A percentile compares a stretch with the other conserved stretches of the same genome.
Evolutionary conservation across 208 protist species (phyloP).

Genomic region (Porcisia deanei): DNA sequence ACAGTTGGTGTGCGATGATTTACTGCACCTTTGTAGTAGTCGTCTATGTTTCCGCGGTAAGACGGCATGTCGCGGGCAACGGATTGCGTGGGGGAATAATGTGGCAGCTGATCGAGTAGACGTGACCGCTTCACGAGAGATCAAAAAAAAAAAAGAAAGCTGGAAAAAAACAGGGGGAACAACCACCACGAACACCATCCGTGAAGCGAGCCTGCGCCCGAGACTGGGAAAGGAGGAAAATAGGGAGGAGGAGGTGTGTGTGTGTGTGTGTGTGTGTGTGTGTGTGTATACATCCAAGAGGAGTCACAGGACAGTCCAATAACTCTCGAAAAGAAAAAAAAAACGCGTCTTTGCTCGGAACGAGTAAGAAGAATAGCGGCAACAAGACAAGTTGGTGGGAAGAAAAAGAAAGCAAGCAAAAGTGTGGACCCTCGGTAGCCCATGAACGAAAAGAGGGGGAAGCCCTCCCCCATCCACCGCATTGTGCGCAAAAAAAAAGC

Average conservation of each 20-base stretch:
- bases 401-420: background rate
- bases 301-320: background rate
- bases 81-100: background rate
- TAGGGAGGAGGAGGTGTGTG: background rate
- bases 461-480: too few relatives aligned
- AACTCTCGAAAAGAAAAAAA: background rate
- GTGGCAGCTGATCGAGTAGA: background rate
- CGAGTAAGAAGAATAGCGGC: background rate
- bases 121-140: background rate
- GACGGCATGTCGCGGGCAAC: background rate
- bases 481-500: background rate
- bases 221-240: too few relatives aligned
- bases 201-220: too few relatives aligned
- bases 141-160: background rate
- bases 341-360: background rate
- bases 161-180: too few relatives aligned
- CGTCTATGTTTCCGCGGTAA: background rate
- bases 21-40: background rate
- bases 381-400: background rate
- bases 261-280: too few relatives aligned
- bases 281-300: conserved; percentile 4
- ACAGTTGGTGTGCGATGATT: background rate
- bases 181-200: too few relatives aligned
- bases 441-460: background rate
- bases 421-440: too few relatives aligned